Conservation (phyloP, 2,329 filamentous ascomycete species). For the Helicocarpus griseus region DNA sequence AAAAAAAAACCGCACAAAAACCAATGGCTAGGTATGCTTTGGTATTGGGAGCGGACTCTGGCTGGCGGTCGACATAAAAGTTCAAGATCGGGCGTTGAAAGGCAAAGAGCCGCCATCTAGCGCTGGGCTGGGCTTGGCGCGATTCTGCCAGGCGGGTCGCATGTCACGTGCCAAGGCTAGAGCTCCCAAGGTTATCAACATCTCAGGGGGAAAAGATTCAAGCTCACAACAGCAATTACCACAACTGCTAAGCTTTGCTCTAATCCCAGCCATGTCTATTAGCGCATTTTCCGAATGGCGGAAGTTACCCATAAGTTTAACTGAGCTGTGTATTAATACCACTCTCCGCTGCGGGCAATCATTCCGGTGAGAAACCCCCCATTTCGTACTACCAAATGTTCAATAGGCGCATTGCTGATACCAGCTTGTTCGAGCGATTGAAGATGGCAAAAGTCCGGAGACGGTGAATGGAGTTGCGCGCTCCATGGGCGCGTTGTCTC, state of each 20-base stretch:
- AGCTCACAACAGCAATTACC: neutral
- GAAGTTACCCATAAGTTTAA: conserved; percentile 70
- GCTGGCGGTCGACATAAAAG: neutral
- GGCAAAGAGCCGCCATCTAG: neutral
- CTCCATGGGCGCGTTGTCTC: conserved; percentile 77
- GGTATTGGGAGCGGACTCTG: neutral
- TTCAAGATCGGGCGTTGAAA: neutral
- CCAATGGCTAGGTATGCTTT: neutral
- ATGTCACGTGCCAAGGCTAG: neutral
- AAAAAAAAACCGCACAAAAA: neutral
- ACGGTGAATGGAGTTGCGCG: conserved; percentile 83
- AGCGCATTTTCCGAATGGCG: conserved; percentile 65
- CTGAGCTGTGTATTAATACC: conserved; percentile 88
- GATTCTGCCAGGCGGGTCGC: neutral
- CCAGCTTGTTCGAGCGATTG: conserved; percentile 5
- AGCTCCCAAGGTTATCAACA: neutral
- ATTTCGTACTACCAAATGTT: conserved; percentile 1
- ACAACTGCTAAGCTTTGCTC: neutral
- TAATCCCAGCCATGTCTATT: conserved; percentile 24
- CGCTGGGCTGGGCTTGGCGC: neutral
- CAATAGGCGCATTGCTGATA: neutral
- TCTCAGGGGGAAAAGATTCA: conserved; percentile 3
- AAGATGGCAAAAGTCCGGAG: conserved; percentile 76
- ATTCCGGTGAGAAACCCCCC: conserved; percentile 50
- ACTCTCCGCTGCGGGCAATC: conserved; percentile 92